phyloP scores from a whole-genome alignment of 495 filamentous ascomycete species.

The Aspergillus cavernicola region DNA sequence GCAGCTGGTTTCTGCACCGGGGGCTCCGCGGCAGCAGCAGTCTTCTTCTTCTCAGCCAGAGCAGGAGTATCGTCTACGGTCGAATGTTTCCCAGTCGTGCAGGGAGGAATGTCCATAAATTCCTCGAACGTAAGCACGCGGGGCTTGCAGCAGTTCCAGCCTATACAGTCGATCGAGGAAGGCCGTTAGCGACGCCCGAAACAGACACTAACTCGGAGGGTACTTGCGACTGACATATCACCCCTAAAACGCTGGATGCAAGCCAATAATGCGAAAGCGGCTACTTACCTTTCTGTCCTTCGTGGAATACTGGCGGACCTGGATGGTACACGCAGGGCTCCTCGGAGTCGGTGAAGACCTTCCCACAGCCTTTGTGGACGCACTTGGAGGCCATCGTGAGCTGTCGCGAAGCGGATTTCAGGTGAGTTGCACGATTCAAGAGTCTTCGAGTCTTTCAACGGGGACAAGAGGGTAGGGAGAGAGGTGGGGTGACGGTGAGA shows the following conservation, averaged over 20 bases:
- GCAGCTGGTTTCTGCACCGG: conserved; percentile 27
- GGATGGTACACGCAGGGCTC: conserved; percentile 92
- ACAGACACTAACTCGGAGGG: conserved; percentile 6
- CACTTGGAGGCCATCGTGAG: conserved; percentile 83
- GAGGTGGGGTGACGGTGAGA: not conserved
- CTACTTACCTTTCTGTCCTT: conserved; percentile 91
- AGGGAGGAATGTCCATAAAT: conserved; percentile 90
- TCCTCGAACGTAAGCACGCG: conserved; percentile 98
- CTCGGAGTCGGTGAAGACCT: conserved; percentile 75
- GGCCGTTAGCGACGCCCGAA: conserved; percentile 5
- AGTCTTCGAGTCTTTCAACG: not conserved
- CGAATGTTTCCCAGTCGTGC: conserved; percentile 91
- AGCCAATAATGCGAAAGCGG: conserved; percentile 37
- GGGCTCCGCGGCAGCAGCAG: conserved; percentile 22
- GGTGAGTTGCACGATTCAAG: not conserved
- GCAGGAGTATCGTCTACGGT: conserved; percentile 72
- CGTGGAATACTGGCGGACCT: conserved; percentile 92
- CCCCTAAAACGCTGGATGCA: too few species aligned
- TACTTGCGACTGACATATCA: conserved; percentile 6
- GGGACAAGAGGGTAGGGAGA: not conserved
- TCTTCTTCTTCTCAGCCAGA: too few species aligned
- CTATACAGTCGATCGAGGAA: conserved; percentile 42
- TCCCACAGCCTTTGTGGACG: conserved; percentile 93
- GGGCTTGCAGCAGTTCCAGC: conserved; percentile 99
- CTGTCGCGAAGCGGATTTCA: not conserved